Evolutionary conservation across 75 land plant genomes (phyloP).

Genomic region (Chamaecyparis obtusa): DNA sequence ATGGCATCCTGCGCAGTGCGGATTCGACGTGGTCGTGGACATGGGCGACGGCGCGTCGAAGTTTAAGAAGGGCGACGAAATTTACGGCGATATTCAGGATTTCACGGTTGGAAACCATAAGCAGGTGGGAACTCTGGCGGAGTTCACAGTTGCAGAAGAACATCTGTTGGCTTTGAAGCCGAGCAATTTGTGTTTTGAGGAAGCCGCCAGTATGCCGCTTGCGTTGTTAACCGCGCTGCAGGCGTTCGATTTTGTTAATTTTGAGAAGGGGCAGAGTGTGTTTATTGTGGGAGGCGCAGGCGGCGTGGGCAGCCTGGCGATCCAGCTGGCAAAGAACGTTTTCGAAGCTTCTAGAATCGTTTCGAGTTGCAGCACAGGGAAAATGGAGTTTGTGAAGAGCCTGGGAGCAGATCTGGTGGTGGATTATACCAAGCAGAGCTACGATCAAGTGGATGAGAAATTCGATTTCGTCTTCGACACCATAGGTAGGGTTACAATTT

Average conservation of each 20-base stretch:
- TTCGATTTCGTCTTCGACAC: slow-evolving; percentile 54
- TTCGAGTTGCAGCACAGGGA: slow-evolving; percentile 42
- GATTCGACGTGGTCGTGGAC: slow-evolving; percentile 33
- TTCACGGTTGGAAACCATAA: slow-evolving; percentile 20
- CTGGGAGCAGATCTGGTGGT: slow-evolving; percentile 53
- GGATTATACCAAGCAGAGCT: slow-evolving; percentile 44
- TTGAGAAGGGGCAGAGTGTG: slow-evolving; percentile 35
- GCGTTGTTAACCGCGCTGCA: slow-evolving; percentile 35
- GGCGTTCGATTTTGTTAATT: slow-evolving; percentile 26
- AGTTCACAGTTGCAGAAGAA: slow-evolving; percentile 47
- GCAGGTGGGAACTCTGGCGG: slow-evolving; percentile 46
- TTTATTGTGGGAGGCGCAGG: slow-evolving; percentile 48
- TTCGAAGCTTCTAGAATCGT: slow-evolving; percentile 48
- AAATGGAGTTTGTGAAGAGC: slow-evolving; percentile 41
- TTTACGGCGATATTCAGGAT: slow-evolving; percentile 42
- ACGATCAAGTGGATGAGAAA: slow-evolving; percentile 38
- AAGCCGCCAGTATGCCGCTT: slow-evolving; percentile 52
- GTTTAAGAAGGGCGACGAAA: slow-evolving; percentile 46
- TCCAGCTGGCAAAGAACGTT: slow-evolving; percentile 47
- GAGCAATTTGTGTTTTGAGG: slow-evolving; percentile 27
- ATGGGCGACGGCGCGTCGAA: slow-evolving; percentile 34
- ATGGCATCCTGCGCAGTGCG: no score
- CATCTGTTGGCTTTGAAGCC: slow-evolving; percentile 39
- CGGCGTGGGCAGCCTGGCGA: slow-evolving; percentile 45
- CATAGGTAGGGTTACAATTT: slow-evolving; percentile 29